Percentiles rank a stretch among this genome's conserved stretches.
These are phyloP conservation scores for Chrysoporthe cubensis DNA, from an alignment of 2,329 filamentous ascomycete species.

Conservation along the genomic window DNA sequence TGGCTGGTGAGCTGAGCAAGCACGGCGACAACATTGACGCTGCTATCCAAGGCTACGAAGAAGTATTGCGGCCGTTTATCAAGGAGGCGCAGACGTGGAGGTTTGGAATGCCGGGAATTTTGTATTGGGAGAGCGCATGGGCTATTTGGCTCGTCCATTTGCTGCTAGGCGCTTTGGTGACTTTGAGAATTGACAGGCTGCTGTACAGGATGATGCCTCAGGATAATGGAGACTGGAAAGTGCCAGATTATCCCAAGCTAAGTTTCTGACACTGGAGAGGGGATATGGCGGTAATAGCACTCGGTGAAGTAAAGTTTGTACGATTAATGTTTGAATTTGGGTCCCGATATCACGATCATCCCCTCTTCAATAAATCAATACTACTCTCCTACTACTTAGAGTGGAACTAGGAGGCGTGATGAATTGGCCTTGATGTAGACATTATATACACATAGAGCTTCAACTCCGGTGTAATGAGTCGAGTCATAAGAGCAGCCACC, in stretches of 20 bases:
- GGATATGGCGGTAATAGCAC: neutral
- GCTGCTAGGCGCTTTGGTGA: neutral
- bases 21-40: neutral
- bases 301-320: neutral
- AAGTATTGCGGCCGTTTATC: conserved; percentile 8
- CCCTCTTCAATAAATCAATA: too few species aligned
- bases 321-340: neutral
- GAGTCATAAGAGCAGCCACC: too few species aligned
- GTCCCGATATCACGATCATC: neutral
- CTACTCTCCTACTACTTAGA: too few species aligned
- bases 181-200: conserved; percentile 1
- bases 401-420: too few species aligned
- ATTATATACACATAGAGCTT: too few species aligned
- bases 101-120: neutral
- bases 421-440: too few species aligned
- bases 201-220: conserved; percentile 4
- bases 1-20: conserved; percentile 38
- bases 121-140: conserved; percentile 7
- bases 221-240: conserved; percentile 14
- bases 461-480: too few species aligned
- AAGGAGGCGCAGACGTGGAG: conserved; percentile 5
- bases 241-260: conserved; percentile 9
- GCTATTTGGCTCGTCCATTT: conserved; percentile 6
- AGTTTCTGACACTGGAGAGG: neutral
- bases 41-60: conserved; percentile 8